Base-by-base conservation (phyloP, 1,284 basidiomycete genomes). In the Ustilago tritici region DNA sequence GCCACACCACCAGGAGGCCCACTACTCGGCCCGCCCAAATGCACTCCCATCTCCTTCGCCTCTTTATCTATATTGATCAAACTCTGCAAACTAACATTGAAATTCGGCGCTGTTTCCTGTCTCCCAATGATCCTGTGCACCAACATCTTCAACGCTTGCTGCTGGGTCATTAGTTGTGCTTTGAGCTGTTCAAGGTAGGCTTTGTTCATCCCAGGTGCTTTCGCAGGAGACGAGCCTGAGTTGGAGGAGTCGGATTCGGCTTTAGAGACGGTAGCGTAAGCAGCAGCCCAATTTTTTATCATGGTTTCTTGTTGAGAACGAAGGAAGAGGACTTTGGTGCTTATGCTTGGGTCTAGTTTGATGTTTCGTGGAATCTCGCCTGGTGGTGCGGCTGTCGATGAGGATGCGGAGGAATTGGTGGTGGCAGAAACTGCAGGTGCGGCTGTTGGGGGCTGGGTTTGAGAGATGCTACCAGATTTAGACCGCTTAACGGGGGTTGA, bases 21-120 rank as follows among this genome's bases (percentile, higher is more conserved):
- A 41, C 60, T 47, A 34, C 78, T 61, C 4, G 82, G 80, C 7
- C 82, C 82, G 15, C 79, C 75, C 31, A 83, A 60, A 14, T 70
- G 57, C 2, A 83, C 67, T 15, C 80, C 80, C 61, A 78, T 74
- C 50, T 83, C 78, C 40, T 59, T 68, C 3, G 82, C 82, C 58
- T 83, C 82, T 61, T 80, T 81, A 36, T 82, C 80, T 41, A 83
- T 83, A 14, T 70, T 79, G 34, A 81, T 72, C 56, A 83, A 65
- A 34, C 76, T 72, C 57, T 80, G 80, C 36, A 82, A 40, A 36
- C 76, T 72, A 2, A 68, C 66, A 38, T 80, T 81, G 56, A 83
- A 74, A 38, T 82, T 78, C 10, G 78, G 78, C 8, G 56, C 66
- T 4, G 74, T 63, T 34, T 70, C 66, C 9, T 55, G 59, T 2